A percentile compares a stretch with the other conserved stretches of the same genome.
Conservation (phyloP, 495 filamentous ascomycete species). For the Xylaria longipes region DNA sequence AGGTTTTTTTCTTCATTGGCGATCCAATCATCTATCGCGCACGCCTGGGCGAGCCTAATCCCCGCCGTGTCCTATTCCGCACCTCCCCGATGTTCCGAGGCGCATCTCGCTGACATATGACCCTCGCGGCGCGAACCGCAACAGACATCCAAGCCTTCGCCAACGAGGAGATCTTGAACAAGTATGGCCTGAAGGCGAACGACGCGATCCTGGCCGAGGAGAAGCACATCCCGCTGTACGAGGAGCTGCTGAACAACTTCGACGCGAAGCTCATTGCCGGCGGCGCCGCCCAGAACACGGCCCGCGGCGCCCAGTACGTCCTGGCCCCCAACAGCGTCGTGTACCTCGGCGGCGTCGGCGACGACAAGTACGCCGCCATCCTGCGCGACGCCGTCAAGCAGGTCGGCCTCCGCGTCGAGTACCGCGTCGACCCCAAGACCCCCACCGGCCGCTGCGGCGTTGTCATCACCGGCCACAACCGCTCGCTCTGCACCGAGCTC, state of each 20-base stretch:
- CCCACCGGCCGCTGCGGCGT: constrained; percentile 95
- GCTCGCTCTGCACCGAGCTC: constrained; percentile 93
- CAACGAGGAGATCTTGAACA: constrained; percentile 79
- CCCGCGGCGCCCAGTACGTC: constrained; percentile 95
- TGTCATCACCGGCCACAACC: constrained; percentile 93
- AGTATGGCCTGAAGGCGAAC: constrained; percentile 93
- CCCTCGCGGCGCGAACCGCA: not conserved
- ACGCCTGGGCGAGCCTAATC: not conserved
- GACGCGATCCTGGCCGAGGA: constrained; percentile 96
- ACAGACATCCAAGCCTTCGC: constrained; percentile 91
- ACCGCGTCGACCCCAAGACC: constrained; percentile 80
- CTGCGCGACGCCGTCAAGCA: constrained; percentile 77
- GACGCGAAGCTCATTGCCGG: constrained; percentile 94
- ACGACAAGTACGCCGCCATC: constrained; percentile 88
- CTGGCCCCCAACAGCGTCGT: constrained; percentile 84
- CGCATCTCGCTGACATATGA: constrained; percentile 11
- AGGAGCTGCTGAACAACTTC: constrained; percentile 85
- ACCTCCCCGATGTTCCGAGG: not conserved
- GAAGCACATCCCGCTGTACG: constrained; percentile 86
- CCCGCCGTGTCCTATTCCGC: not conserved
- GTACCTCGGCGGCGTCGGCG: constrained; percentile 91
- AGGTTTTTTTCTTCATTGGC: constrained; percentile 40
- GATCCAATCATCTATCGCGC: not conserved
- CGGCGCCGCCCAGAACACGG: constrained; percentile 97
- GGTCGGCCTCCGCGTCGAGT: constrained; percentile 89